Evolutionary conservation across 169 alveolate species (phyloP).

Genomic region (Eimeria necatrix): DNA sequence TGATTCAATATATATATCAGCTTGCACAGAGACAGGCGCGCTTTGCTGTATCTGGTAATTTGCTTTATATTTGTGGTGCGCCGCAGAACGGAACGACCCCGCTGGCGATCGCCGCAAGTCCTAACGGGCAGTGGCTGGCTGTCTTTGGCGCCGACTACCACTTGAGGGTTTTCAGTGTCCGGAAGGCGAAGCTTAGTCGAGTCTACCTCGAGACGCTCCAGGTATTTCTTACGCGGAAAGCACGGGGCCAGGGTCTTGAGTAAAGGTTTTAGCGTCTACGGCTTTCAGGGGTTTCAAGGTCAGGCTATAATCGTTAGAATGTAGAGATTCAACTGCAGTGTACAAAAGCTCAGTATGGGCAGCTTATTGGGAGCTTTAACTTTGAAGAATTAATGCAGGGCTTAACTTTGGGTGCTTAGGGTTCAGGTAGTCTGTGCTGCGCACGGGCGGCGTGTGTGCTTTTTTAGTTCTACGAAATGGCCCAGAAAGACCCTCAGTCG

Average conservation of each 20-base stretch:
- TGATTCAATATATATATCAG: too few relatives aligned
- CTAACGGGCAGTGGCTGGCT: slow-evolving; percentile 77
- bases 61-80: neutral
- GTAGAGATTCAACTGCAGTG: neutral
- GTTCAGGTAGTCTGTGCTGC: too few relatives aligned
- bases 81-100: slow-evolving; percentile 71
- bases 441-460: neutral
- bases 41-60: too few relatives aligned
- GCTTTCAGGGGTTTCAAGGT: neutral
- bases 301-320: neutral
- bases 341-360: too few relatives aligned
- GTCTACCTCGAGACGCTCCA: slow-evolving; percentile 78
- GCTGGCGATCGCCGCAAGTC: slow-evolving; percentile 76
- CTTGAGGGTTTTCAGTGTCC: slow-evolving; percentile 70
- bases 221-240: neutral
- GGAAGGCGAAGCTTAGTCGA: slow-evolving; percentile 63
- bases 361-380: too few relatives aligned
- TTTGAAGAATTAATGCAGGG: too few relatives aligned
- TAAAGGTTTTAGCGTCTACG: neutral
- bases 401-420: too few relatives aligned
- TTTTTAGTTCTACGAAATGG: slow-evolving; percentile 88
- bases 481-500: slow-evolving; percentile 91
- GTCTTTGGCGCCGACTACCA: slow-evolving; percentile 73
- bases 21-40: too few relatives aligned
- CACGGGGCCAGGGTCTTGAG: neutral